These are phyloP conservation scores for Sporothrix pseudoabietina DNA, from an alignment of 2,329 filamentous ascomycete genomes.

Conservation along the genomic window DNA sequence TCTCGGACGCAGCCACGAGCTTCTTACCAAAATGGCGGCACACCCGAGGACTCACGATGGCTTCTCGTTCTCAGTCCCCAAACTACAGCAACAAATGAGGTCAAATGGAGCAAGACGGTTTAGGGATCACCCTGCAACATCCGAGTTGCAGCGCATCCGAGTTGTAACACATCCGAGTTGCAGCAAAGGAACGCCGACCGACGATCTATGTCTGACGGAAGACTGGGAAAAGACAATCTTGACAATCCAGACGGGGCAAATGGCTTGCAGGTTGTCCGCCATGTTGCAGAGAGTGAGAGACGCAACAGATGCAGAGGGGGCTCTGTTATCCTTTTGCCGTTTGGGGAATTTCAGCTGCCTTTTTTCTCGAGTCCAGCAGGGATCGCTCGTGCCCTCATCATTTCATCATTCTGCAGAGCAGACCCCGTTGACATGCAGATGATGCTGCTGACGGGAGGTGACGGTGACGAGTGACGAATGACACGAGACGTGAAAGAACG, in stretches of 20 bases:
- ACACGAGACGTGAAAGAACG: not conserved
- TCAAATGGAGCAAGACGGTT: not conserved
- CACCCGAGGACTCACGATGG: not conserved
- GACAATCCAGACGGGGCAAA: not conserved
- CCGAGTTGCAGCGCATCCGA: too few species aligned
- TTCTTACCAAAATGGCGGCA: not conserved
- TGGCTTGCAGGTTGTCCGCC: not conserved
- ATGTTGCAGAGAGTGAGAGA: conserved; percentile 17
- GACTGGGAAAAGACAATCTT: not conserved
- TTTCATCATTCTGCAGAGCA: conserved; percentile 11
- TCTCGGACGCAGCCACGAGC: conserved; percentile 14
- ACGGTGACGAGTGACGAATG: not conserved
- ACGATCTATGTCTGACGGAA: not conserved
- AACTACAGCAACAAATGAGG: not conserved
- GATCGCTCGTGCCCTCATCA: conserved; percentile 11
- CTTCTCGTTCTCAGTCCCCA: not conserved
- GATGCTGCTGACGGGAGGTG: not conserved
- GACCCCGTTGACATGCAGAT: conserved; percentile 2
- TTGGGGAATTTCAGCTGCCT: not conserved
- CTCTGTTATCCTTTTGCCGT: not conserved
- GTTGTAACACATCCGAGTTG: not conserved
- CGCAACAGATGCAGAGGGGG: not conserved
- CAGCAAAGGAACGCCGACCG: conserved; percentile 6
- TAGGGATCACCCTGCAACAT: not conserved
- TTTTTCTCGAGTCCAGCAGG: not conserved